These are phyloP conservation scores for Friedmanniomyces endolithicus DNA, from an alignment of 495 filamentous ascomycete genomes.

Conservation along the genomic window DNA sequence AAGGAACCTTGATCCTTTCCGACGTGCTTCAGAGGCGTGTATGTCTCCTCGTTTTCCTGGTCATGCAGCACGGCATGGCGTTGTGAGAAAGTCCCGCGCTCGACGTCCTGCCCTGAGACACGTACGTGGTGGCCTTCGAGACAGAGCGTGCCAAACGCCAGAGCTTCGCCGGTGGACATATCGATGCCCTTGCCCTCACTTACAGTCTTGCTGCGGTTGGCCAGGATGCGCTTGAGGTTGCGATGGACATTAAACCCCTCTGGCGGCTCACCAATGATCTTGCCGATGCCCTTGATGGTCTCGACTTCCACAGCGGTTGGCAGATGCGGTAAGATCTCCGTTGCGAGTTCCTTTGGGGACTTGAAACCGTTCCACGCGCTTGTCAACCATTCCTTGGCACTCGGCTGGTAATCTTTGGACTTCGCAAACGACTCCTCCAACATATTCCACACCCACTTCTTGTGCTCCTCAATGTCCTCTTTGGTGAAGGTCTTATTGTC, in stretches of 20 bases:
- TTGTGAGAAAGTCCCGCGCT: slow-evolving; percentile 99
- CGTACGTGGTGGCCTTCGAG: slow-evolving; percentile 91
- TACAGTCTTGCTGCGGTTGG: slow-evolving; percentile 81
- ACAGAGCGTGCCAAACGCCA: slow-evolving; percentile 86
- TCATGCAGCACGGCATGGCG: slow-evolving; percentile 95
- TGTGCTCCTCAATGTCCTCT: slow-evolving; percentile 97
- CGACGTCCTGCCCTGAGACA: slow-evolving; percentile 95
- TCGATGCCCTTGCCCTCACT: slow-evolving; percentile 89
- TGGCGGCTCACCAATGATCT: slow-evolving; percentile 59
- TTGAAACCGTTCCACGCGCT: slow-evolving; percentile 99
- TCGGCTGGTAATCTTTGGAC: slow-evolving; percentile 94
- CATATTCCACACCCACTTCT: slow-evolving; percentile 99
- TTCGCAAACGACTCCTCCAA: slow-evolving; percentile 90
- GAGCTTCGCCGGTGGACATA: slow-evolving; percentile 92
- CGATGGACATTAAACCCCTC: slow-evolving; percentile 80
- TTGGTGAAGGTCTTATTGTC: slow-evolving; percentile 88
- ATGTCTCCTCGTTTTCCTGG: slow-evolving; percentile 82
- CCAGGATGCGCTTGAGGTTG: slow-evolving; percentile 93
- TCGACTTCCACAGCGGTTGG: slow-evolving; percentile 64
- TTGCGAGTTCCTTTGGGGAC: slow-evolving; percentile 92
- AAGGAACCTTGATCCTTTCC: slow-evolving; percentile 83
- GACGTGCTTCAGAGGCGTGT: slow-evolving; percentile 83
- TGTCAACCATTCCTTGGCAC: slow-evolving; percentile 93
- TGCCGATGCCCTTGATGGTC: slow-evolving; percentile 64
- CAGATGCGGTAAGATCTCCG: slow-evolving; percentile 84